Percentiles rank a stretch among this genome's conserved stretches.
Evolutionary conservation across 1,284 basidiomycete species (phyloP).

Genomic region (Xanthoconium separans): DNA sequence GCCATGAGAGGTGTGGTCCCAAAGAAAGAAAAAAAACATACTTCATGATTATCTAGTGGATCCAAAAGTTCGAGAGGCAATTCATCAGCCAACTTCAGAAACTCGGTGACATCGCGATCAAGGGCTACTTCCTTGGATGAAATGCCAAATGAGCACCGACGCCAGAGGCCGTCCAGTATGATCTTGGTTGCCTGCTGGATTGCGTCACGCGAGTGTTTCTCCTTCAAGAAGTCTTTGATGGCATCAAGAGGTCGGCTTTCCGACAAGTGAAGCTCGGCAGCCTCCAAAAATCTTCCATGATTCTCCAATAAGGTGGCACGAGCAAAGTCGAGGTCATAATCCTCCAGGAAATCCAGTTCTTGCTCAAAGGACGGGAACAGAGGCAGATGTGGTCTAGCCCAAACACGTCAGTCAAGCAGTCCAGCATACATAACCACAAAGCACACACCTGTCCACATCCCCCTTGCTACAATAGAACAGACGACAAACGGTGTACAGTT

Average conservation of each 20-base stretch:
- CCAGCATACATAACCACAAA: neutral
- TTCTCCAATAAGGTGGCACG: slow-evolving; percentile 50
- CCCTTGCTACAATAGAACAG: slow-evolving; percentile 48
- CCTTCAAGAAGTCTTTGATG: slow-evolving; percentile 44
- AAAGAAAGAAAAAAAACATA: neutral
- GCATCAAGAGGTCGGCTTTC: slow-evolving; percentile 53
- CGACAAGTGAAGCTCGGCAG: slow-evolving; percentile 53
- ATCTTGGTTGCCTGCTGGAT: slow-evolving; percentile 32
- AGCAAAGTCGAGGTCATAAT: slow-evolving; percentile 52
- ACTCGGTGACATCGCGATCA: slow-evolving; percentile 1
- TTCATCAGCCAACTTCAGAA: slow-evolving; percentile 21
- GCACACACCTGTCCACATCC: slow-evolving; percentile 30
- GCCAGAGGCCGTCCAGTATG: slow-evolving; percentile 27
- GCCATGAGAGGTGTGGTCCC: neutral
- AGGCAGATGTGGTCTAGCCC: slow-evolving; percentile 29
- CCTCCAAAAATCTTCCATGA: slow-evolving; percentile 46
- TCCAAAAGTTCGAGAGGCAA: slow-evolving; percentile 16
- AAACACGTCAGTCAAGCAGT: neutral
- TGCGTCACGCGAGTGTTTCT: slow-evolving; percentile 30
- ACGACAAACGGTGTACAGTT: slow-evolving; percentile 48
- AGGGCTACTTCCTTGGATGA: slow-evolving; percentile 6
- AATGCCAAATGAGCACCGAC: slow-evolving; percentile 25
- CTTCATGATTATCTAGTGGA: slow-evolving; percentile 17
- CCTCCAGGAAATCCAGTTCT: slow-evolving; percentile 56
- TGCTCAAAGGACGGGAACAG: slow-evolving; percentile 56